These are phyloP conservation scores for Fusarium pilosicola DNA, from an alignment of 2,329 filamentous ascomycete species.

Conservation along the genomic window DNA sequence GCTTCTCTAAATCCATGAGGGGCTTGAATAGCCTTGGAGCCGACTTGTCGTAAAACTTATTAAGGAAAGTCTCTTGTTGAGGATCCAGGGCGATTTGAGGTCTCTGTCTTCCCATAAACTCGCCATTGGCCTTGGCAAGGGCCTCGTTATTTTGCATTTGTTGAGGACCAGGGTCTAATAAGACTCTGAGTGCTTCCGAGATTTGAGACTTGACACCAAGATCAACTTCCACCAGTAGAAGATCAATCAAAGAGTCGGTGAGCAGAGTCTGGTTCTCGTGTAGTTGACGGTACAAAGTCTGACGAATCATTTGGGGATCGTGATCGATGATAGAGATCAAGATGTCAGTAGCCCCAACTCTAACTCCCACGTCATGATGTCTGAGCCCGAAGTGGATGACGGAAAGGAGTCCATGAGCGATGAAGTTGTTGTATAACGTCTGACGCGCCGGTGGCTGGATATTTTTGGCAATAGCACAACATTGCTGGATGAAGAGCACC, in stretches of 20 bases:
- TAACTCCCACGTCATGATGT: slow-evolving; percentile 83
- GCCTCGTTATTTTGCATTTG: slow-evolving; percentile 61
- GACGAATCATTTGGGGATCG: slow-evolving; percentile 92
- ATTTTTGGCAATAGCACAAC: slow-evolving; percentile 93
- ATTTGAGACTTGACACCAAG: slow-evolving; percentile 95
- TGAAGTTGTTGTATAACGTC: slow-evolving; percentile 88
- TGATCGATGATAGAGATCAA: slow-evolving; percentile 95
- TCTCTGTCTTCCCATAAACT: slow-evolving; percentile 73
- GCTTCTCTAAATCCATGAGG: slow-evolving; percentile 79
- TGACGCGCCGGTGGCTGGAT: slow-evolving; percentile 85
- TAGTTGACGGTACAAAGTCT: slow-evolving; percentile 91
- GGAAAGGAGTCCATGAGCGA: slow-evolving; percentile 84
- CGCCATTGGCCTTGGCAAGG: slow-evolving; percentile 71
- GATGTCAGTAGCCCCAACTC: slow-evolving; percentile 93
- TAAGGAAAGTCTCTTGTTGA: slow-evolving; percentile 86
- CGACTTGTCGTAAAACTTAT: slow-evolving; percentile 89
- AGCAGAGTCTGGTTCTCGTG: slow-evolving; percentile 86
- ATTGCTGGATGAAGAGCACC: slow-evolving; percentile 96
- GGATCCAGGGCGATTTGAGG: slow-evolving; percentile 66
- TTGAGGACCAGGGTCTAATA: slow-evolving; percentile 76
- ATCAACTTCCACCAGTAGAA: slow-evolving; percentile 90
- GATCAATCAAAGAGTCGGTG: slow-evolving; percentile 91
- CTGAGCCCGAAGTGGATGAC: slow-evolving; percentile 93
- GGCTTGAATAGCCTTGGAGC: slow-evolving; percentile 88
- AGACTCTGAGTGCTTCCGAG: slow-evolving; percentile 92